A percentile compares a stretch with the other conserved stretches of the same genome.
Evolutionary conservation across 2,329 filamentous ascomycete genomes (phyloP).

Genomic region (Fusarium nodosum): DNA sequence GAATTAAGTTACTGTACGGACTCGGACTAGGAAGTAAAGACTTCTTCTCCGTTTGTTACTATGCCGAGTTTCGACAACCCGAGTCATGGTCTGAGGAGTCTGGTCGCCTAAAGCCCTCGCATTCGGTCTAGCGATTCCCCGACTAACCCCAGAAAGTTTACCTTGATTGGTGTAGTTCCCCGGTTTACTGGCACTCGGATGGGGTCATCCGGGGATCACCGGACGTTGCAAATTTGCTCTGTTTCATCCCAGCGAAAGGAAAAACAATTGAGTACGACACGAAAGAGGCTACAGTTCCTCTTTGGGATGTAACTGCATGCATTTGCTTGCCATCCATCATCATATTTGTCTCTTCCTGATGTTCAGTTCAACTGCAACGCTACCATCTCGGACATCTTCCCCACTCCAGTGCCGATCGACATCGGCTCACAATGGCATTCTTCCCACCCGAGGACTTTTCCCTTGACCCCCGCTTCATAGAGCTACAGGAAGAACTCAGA

Average conservation of each 20-base stretch:
- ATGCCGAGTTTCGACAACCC: not conserved
- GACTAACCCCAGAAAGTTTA: not conserved
- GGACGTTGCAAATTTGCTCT: slow-evolving; percentile 22
- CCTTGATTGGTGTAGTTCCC: slow-evolving; percentile 4
- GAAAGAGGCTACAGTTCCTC: slow-evolving; percentile 16
- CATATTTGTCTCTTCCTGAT: not conserved
- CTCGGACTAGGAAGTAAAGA: slow-evolving; percentile 7
- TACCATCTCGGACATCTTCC: not conserved
- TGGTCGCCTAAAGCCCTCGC: slow-evolving; percentile 14
- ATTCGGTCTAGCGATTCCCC: not conserved
- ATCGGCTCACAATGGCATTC: slow-evolving; percentile 28
- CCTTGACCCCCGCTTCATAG: slow-evolving; percentile 58
- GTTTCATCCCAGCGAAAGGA: not conserved
- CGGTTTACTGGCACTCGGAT: slow-evolving; percentile 1
- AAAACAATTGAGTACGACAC: not conserved
- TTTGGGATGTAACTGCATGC: slow-evolving; percentile 3
- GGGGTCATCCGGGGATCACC: slow-evolving; percentile 23
- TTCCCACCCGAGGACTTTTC: slow-evolving; percentile 52
- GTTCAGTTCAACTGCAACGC: not conserved
- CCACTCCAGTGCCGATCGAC: slow-evolving; percentile 4
- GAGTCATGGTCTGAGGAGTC: slow-evolving; percentile 20
- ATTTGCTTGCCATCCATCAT: not conserved
- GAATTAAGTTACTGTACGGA: slow-evolving; percentile 1
- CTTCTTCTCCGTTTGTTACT: slow-evolving; percentile 1
- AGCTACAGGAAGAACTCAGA: slow-evolving; percentile 61